Base-by-base conservation (phyloP, 805 yeast genomes). In the Saccharomycopsis sp. region DNA sequence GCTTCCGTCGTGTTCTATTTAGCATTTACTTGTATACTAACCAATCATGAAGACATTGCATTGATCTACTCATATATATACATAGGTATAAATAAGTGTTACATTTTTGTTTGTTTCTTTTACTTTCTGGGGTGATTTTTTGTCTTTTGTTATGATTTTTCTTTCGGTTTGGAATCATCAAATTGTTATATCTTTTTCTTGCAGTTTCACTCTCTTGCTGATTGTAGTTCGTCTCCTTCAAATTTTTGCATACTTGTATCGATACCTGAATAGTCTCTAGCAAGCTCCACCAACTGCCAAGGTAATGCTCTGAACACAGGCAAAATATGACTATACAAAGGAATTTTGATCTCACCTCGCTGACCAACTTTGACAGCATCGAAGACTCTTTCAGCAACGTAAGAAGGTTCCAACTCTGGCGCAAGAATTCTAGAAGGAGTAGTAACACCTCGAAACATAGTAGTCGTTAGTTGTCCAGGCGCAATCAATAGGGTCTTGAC, bases 401-500 rank as follows among this genome's bases (percentile, higher is more conserved):
- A 76, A 7, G 65, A 66, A 0, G 94, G 91, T 16, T 85, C 85
- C 41, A 91, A 73, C 60, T 87, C 88, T 0, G 97, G 98, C 0
- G 98, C 98, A 5, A 91, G 68, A 2, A 85, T 63, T 2, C 77
- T 72, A 9, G 88, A 83, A 0, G 97, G 97, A 0, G 97, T 86
- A 34, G 70, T 61, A 3, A 92, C 88, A 1, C 84, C 83, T 16
- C 74, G 73, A 68, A 92, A 92, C 89, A 92, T 79, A 1, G 68
- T 65, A 0, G 97, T 90, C 53, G 77, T 79, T 61, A 92, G 69
- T 67, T 92, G 97, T 0, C 98, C 98, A 0, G 97, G 96, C 63
- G 94, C 85, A 0, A 92, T 77, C 40, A 92, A 73, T 57, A 92
- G 71, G 0, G 96, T 85, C 63, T 84, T 84, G 16, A 92, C 79